Evolutionary conservation across 108 stramenopile species (phyloP), one percentile per base, ranked within the genome.

Genomic region (Cyclostephanos tholiformis): DNA sequence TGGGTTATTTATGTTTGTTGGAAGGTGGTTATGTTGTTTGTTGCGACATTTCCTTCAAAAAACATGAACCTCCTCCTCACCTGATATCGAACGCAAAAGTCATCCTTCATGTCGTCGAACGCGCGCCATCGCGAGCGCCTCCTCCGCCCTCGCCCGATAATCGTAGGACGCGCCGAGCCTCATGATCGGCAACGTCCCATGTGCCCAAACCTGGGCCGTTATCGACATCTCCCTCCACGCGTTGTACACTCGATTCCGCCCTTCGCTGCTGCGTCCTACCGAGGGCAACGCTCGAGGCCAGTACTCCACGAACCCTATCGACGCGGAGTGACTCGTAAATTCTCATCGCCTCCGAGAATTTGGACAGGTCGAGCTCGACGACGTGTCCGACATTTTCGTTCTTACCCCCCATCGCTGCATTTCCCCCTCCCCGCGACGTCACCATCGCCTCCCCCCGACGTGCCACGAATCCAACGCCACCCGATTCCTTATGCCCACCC

Each of bases 261-360:
- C 89, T 75, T 65, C 79, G 83, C 46, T 88, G 87, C 61, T 88
- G 89, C 6, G 84, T 82, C 62, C 76, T 72, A 2, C 89, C 87
- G 71, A 75, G 43, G 32, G 66, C 53, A 20, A 85, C 81, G 38
- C 81, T 77, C 6, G 69, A 68, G 12, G 76, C 84, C 51, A 81
- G 55, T 0, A 88, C 65, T 26, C 76, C 64, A 13, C 63, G 65
- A 20, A 87, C 85, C 19, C 89, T 74, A 13, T 68, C 62, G 8
- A 88, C 71, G 29, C 89, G 80, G 16, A 90, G 51, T 17, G 60
- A 35, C 49, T 90, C 84, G 65, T 90, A 90, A 1, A 77, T 29
- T 27, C 60, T 12, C 65, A 88, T 73, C 12, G 87, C 89, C 5
- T 77, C 48, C 6, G 43, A 41, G 43, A 89, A 76, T 61, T 74